Percentiles rank a stretch among this genome's conserved stretches.
Conservation (phyloP, 345 rosid species). For the Eutrema yunnanense region DNA sequence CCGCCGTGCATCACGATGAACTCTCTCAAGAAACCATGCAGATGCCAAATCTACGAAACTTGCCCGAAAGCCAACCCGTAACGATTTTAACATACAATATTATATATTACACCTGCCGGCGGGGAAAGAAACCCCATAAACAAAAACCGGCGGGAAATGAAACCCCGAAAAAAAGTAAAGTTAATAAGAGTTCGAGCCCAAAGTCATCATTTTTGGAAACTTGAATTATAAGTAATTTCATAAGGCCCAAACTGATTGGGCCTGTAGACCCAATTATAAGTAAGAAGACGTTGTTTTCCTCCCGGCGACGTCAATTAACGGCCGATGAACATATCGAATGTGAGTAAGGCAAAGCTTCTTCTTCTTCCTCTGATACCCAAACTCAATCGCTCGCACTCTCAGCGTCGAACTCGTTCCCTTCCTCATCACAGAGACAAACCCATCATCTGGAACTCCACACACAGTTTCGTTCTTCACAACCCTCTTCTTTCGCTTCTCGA, state of each 20-base stretch:
- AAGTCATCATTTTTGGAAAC: no score
- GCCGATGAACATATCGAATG: slow-evolving; percentile 38
- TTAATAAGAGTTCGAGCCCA: no score
- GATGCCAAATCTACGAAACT: no score
- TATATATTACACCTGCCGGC: no score
- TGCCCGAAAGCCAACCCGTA: no score
- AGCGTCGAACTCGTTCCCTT: slow-evolving; percentile 36
- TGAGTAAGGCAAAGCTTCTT: slow-evolving; percentile 24
- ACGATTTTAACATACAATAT: no score
- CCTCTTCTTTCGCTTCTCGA: slow-evolving; percentile 57
- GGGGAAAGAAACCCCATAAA: no score
- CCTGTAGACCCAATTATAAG: neutral
- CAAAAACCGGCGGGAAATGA: no score
- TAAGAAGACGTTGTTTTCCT: neutral
- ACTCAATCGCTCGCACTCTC: slow-evolving; percentile 8
- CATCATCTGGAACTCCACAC: slow-evolving; percentile 39
- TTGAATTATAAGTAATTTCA: neutral
- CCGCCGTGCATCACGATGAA: no score
- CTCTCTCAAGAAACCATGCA: no score
- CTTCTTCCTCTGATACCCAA: slow-evolving; percentile 10
- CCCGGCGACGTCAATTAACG: slow-evolving; percentile 6
- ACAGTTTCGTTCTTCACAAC: slow-evolving; percentile 40
- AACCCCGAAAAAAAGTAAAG: no score
- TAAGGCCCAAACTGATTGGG: neutral
- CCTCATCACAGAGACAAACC: slow-evolving; percentile 39